Conservation (phyloP, 352 stramenopile species). For the Blastocystis hominis region DNA sequence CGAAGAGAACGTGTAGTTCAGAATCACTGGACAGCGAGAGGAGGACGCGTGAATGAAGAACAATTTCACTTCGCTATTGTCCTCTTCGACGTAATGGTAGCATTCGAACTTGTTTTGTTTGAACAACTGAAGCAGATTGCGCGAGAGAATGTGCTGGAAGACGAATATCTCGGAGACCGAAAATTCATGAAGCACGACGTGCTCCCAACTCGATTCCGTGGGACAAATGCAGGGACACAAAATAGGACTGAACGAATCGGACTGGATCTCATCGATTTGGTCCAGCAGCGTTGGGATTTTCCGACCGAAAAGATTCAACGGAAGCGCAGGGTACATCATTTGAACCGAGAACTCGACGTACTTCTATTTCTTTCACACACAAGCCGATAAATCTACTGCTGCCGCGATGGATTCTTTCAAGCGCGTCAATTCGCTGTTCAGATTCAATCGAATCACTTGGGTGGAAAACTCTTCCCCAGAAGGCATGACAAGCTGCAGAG, state of each 20-base stretch:
- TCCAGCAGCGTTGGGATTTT: background rate
- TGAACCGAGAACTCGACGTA: background rate
- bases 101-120: background rate
- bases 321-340: background rate
- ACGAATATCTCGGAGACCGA: background rate
- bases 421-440: background rate
- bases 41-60: background rate
- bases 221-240: conserved; percentile 1
- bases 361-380: background rate
- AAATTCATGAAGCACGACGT: background rate
- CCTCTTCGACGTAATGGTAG: background rate
- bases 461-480: background rate
- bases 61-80: background rate
- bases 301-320: background rate
- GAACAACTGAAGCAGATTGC: conserved; percentile 6
- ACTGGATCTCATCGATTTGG: background rate
- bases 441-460: background rate
- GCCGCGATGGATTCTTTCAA: background rate
- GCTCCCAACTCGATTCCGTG: background rate
- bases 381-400: background rate
- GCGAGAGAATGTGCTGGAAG: background rate
- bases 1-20: background rate
- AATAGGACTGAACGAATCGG: background rate
- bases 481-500: background rate
- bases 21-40: background rate